Percentiles rank a stretch among this genome's conserved stretches.
These are phyloP conservation scores for Phytophthora pistaciae DNA, from an alignment of 352 stramenopile genomes.

Conservation along the genomic window DNA sequence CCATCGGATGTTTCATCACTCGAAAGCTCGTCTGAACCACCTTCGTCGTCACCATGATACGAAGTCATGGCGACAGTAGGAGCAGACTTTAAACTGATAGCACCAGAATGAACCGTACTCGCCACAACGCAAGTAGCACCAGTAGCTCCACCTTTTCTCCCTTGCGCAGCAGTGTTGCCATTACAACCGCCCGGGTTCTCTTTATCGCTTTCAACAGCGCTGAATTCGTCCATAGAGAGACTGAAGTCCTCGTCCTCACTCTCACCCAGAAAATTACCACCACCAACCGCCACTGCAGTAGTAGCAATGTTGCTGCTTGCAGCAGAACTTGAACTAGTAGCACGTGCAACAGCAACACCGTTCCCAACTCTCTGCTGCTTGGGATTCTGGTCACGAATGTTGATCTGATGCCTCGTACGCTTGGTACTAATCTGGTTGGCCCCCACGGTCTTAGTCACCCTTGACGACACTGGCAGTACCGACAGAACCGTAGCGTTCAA, in stretches of 20 bases:
- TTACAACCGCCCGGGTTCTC: neutral
- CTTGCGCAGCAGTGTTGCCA: neutral
- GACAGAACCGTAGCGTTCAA: neutral
- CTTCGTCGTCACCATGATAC: neutral
- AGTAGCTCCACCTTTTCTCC: neutral
- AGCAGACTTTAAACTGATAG: neutral
- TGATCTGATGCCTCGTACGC: neutral
- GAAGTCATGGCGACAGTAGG: neutral
- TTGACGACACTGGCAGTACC: neutral
- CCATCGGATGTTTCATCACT: neutral
- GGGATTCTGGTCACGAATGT: neutral
- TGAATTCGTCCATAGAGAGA: neutral
- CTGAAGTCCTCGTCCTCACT: neutral
- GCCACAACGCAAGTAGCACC: neutral
- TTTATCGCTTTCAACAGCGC: neutral
- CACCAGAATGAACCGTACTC: neutral
- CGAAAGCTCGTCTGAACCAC: neutral
- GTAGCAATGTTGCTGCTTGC: neutral
- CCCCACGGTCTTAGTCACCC: neutral
- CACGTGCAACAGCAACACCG: neutral
- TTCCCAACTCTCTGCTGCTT: conserved; percentile 6
- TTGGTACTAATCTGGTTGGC: neutral
- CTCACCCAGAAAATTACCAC: neutral
- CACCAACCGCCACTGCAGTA: neutral
- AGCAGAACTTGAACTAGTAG: neutral